Evolutionary conservation across 805 yeast species (phyloP).

Genomic region (Clavispora fructus): DNA sequence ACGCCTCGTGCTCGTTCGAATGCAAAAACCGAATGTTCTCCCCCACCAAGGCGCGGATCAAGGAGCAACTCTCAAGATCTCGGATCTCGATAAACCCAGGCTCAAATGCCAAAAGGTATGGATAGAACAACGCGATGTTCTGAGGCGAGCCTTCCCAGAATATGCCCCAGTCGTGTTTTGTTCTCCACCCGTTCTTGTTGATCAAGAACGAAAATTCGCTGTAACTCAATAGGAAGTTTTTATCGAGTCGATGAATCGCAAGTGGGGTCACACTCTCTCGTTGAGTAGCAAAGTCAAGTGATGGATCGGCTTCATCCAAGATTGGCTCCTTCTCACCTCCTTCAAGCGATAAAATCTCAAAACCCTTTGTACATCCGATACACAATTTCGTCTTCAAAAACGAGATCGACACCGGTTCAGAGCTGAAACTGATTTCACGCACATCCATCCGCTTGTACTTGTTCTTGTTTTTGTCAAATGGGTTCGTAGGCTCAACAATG

Average conservation of each 20-base stretch:
- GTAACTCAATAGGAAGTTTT: slow-evolving; percentile 82
- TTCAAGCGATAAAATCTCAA: slow-evolving; percentile 85
- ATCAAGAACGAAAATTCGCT: slow-evolving; percentile 93
- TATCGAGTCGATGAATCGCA: slow-evolving; percentile 84
- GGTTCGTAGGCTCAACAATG: slow-evolving; percentile 86
- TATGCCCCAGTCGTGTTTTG: slow-evolving; percentile 87
- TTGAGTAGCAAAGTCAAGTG: slow-evolving; percentile 86
- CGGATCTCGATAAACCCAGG: slow-evolving; percentile 86
- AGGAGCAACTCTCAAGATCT: slow-evolving; percentile 80
- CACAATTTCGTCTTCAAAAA: slow-evolving; percentile 84
- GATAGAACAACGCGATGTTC: slow-evolving; percentile 88
- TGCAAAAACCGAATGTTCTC: slow-evolving; percentile 88
- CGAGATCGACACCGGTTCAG: slow-evolving; percentile 89
- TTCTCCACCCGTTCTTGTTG: slow-evolving; percentile 94
- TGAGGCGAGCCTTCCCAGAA: slow-evolving; percentile 97
- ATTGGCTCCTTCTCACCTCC: slow-evolving; percentile 83
- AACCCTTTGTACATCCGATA: slow-evolving; percentile 94
- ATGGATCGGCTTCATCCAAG: slow-evolving; percentile 97
- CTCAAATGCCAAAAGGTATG: slow-evolving; percentile 88
- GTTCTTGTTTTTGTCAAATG: slow-evolving; percentile 59
- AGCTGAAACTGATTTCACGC: slow-evolving; percentile 72
- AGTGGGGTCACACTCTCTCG: slow-evolving; percentile 78
- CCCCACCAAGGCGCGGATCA: slow-evolving; percentile 84
- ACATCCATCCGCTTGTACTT: slow-evolving; percentile 58
- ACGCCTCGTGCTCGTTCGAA: slow-evolving; percentile 85